These are phyloP conservation scores for Nothophytophthora sp. DNA, from an alignment of 352 stramenopile species.

Conservation along the genomic window DNA sequence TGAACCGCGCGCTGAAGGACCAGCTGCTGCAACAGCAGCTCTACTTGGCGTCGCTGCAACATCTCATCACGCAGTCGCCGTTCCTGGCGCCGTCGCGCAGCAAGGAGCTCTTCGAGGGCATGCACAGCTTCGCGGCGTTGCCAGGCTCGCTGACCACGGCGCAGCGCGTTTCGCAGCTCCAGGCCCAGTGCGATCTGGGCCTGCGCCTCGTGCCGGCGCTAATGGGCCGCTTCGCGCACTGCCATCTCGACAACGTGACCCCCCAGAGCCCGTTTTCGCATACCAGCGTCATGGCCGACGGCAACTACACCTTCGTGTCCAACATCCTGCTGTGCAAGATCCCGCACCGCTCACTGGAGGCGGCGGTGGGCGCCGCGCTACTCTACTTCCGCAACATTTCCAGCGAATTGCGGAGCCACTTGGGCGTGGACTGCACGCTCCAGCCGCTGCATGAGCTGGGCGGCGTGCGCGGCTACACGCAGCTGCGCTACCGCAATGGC, in stretches of 20 bases:
- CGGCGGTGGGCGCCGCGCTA: constrained; percentile 29
- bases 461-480: constrained; percentile 31
- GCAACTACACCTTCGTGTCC: constrained; percentile 45
- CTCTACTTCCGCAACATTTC: constrained; percentile 44
- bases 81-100: constrained; percentile 41
- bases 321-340: constrained; percentile 55
- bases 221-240: constrained; percentile 36
- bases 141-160: constrained; percentile 1
- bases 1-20: constrained; percentile 56
- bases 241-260: constrained; percentile 29
- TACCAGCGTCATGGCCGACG: constrained; percentile 59
- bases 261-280: constrained; percentile 50
- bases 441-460: constrained; percentile 35
- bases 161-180: constrained; percentile 36
- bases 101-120: constrained; percentile 55
- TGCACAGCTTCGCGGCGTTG: constrained; percentile 43
- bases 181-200: constrained; percentile 33
- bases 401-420: constrained; percentile 29
- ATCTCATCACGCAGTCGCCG: constrained; percentile 49
- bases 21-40: constrained; percentile 67
- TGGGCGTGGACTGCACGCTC: constrained; percentile 31
- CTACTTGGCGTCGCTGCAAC: constrained; percentile 62
- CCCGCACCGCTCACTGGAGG: constrained; percentile 33
- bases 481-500: constrained; percentile 47
- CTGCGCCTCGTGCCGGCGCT: constrained; percentile 36